Conservation (phyloP, 176 grass and related monocot species). For the Paspalum notatum region DNA sequence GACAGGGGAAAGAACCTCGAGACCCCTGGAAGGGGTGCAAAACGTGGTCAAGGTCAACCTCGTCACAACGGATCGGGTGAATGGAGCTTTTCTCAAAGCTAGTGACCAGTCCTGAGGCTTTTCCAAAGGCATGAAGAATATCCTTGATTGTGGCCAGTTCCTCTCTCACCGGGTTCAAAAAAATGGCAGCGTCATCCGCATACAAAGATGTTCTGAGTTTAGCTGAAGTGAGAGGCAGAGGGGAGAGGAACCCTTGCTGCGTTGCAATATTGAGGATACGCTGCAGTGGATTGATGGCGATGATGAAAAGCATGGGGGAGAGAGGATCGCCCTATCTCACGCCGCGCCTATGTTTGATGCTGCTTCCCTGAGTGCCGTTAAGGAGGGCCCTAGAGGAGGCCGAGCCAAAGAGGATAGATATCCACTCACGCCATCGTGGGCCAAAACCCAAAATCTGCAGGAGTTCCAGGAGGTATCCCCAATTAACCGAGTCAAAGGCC, state of each 20-base stretch:
- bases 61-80: neutral
- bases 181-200: too few relatives aligned
- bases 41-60: neutral
- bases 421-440: too few relatives aligned
- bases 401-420: neutral
- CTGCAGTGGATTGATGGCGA: neutral
- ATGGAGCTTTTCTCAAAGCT: neutral
- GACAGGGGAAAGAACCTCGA: too few relatives aligned
- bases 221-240: too few relatives aligned
- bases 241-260: too few relatives aligned
- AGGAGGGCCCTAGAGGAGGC: too few relatives aligned
- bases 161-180: neutral
- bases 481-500: too few relatives aligned
- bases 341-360: neutral
- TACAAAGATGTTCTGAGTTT: too few relatives aligned
- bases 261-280: neutral
- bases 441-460: too few relatives aligned
- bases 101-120: neutral
- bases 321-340: neutral
- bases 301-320: neutral
- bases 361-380: neutral
- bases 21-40: neutral
- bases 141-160: neutral
- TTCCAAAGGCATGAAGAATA: neutral
- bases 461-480: too few relatives aligned